Evolutionary conservation across 2,329 filamentous ascomycete genomes (phyloP).

Genomic region (Penicillium sp.): DNA sequence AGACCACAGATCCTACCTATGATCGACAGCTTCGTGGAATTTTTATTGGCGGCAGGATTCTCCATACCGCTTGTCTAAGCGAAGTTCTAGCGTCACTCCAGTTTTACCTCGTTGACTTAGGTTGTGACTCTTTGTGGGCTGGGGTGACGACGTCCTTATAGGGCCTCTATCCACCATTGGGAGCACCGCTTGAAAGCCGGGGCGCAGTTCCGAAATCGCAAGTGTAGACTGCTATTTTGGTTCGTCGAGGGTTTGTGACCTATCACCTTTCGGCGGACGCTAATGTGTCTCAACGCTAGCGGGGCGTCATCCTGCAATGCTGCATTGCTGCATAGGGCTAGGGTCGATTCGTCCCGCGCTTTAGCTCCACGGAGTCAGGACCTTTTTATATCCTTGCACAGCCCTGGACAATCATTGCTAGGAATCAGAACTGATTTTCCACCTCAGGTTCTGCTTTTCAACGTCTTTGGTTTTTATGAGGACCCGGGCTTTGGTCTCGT

Average conservation of each 20-base stretch:
- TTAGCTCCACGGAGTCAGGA: not conserved
- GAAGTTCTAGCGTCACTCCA: not conserved
- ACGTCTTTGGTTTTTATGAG: not conserved
- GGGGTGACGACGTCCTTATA: not conserved
- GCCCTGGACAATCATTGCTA: too few species aligned
- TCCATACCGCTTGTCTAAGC: constrained; percentile 7
- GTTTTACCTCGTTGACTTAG: not conserved
- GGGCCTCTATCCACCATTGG: not conserved
- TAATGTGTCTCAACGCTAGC: constrained; percentile 2
- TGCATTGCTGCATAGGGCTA: constrained; percentile 6
- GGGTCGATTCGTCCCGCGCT: not conserved
- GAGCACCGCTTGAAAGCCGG: not conserved
- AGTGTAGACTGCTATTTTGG: constrained; percentile 13
- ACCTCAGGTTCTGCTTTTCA: not conserved
- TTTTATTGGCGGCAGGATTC: constrained; percentile 6
- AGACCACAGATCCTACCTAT: not conserved
- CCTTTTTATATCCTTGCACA: not conserved
- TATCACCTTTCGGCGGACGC: not conserved
- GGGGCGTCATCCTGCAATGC: not conserved
- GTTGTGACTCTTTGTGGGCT: not conserved
- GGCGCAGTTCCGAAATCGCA: not conserved
- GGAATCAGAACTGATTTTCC: too few species aligned
- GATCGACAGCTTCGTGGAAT: not conserved
- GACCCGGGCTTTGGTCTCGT: not conserved
- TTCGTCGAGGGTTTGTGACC: constrained; percentile 4